Base-by-base conservation (phyloP, 2,329 filamentous ascomycete species). In the Nothophaeocryptopus gaeumannii region DNA sequence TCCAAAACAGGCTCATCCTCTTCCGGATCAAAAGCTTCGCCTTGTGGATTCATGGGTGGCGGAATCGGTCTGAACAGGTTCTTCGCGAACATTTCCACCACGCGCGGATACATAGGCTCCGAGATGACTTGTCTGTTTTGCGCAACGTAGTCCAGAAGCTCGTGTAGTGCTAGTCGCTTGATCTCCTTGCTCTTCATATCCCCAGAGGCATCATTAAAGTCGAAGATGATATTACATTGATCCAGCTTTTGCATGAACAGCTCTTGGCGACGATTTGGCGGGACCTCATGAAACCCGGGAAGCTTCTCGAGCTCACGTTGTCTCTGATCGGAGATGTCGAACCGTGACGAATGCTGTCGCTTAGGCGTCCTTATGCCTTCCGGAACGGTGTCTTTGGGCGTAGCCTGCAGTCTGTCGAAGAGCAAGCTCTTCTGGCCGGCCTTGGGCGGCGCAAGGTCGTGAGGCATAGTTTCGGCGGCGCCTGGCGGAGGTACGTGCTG, bases 181-280 rank as follows among this genome's bases (percentile, higher is more conserved):
- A 99, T 97, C 74, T 99, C 93, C 76, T 99, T 99, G 40, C 92
- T 96, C 72, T 99, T 99, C 91, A 99, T 97, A 69, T 99, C 93
- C 60, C 86, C 91, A 59, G 89, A 95, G 41, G 92, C 89, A 72
- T 99, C 93, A 69, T 97, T 99, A 76, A 99, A 99, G 74, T 99
- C 93, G 68, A 99, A 99, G 65, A 99, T 99, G 76, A 99, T 95
- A 69, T 99, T 99, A 78, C 93, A 99, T 71, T 99, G 93, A 65
- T 97, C 93, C 62, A 99, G 93, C 79, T 99, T 99, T 69, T 97
- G 91, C 91, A 99, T 96, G 74, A 99, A 99, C 13, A 99, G 81
- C 63, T 97, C 92, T 73, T 96, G 91, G 55, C 93, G 84, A 56
- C 92, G 84, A 68, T 95, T 95, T 12, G 93, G 93, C 9, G 92